A percentile compares a stretch with the other conserved stretches of the same genome.
Evolutionary conservation across 202 grass and related monocot species (phyloP).

Genomic region (Hordeum pubiflorum): DNA sequence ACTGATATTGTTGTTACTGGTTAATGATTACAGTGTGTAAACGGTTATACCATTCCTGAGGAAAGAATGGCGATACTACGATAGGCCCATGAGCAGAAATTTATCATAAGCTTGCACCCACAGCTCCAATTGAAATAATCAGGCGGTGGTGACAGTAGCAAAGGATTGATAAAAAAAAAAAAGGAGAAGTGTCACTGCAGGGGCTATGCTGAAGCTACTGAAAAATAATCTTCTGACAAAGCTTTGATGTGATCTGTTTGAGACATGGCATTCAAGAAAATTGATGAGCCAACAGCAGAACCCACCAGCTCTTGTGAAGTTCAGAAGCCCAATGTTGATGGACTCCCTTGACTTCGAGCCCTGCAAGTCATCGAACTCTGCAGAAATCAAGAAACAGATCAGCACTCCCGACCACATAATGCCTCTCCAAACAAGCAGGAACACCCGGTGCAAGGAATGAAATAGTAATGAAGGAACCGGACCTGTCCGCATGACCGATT

Average conservation of each 20-base stretch:
- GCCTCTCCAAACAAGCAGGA: background rate
- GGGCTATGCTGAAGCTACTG: background rate
- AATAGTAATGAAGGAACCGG: background rate
- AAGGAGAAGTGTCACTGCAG: background rate
- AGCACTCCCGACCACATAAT: background rate
- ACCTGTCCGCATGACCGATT: constrained; percentile 80
- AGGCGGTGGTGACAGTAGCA: background rate
- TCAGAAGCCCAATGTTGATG: constrained; percentile 46
- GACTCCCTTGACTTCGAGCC: constrained; percentile 42
- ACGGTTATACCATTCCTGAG: constrained; percentile 1
- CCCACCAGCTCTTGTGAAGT: constrained; percentile 85
- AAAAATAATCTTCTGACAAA: background rate
- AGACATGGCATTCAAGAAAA: background rate
- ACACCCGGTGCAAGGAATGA: background rate
- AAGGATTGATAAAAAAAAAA: background rate
- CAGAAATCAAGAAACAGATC: constrained; percentile 18
- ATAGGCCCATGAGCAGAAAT: background rate
- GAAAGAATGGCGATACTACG: background rate
- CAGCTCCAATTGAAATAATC: background rate
- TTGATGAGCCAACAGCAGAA: background rate
- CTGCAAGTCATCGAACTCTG: constrained; percentile 85
- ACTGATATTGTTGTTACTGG: background rate
- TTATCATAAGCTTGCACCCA: background rate
- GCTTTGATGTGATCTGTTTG: background rate
- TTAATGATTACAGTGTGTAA: background rate